Evolutionary conservation across 441 rosid genomes (phyloP).

Genomic region (Breynia disticha): DNA sequence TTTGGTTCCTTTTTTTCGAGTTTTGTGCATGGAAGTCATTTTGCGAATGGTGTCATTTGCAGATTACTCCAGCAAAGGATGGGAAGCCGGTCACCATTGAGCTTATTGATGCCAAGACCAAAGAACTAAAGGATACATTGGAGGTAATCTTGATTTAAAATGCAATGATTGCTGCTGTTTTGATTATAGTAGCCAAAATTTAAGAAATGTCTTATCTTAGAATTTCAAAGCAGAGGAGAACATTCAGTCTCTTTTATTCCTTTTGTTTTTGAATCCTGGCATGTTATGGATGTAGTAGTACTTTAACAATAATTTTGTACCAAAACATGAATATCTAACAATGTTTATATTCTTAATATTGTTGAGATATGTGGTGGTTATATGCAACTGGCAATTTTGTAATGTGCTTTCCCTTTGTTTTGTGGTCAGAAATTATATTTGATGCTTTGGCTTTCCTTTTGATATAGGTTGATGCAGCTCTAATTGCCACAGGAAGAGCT

Average conservation of each 20-base stretch:
- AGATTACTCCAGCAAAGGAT: constrained; percentile 92
- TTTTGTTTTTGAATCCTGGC: too few species aligned
- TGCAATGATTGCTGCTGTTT: too few species aligned
- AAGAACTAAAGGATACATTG: constrained; percentile 71
- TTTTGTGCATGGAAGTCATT: background rate
- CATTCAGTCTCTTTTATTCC: too few species aligned
- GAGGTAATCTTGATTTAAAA: constrained; percentile 43
- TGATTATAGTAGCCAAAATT: too few species aligned
- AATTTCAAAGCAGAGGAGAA: too few species aligned
- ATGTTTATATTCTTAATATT: too few species aligned
- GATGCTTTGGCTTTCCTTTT: constrained; percentile 13
- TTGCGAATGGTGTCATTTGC: constrained; percentile 13
- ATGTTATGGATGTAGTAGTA: too few species aligned
- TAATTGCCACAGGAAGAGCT: constrained; percentile 96
- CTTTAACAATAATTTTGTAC: too few species aligned
- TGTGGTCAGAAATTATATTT: background rate
- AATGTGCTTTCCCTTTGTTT: constrained; percentile 1
- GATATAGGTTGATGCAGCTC: constrained; percentile 83
- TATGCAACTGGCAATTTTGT: background rate
- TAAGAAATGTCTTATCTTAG: too few species aligned
- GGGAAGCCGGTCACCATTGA: constrained; percentile 92
- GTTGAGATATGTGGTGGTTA: background rate
- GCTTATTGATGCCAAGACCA: constrained; percentile 96
- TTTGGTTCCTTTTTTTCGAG: background rate
- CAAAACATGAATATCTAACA: too few species aligned